Conservation (phyloP, 495 filamentous ascomycete genomes). For the Letharia lupina region DNA sequence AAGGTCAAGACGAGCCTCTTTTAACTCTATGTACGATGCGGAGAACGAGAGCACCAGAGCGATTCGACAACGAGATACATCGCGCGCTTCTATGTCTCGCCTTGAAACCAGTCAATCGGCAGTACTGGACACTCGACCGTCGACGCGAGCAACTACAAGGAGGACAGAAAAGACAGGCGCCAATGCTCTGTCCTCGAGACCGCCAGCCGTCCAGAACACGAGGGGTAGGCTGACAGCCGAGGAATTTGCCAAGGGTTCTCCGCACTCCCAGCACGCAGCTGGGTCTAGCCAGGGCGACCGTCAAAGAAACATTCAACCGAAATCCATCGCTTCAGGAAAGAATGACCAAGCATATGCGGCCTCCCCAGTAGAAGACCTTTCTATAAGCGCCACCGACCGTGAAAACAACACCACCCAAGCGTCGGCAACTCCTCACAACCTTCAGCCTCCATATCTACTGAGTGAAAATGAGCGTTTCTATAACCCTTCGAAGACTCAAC, state of each 20-base stretch:
- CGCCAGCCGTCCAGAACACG: slow-evolving; percentile 1
- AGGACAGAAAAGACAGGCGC: slow-evolving; percentile 36
- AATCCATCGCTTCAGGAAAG: not conserved
- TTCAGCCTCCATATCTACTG: slow-evolving; percentile 9
- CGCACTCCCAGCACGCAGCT: slow-evolving; percentile 15
- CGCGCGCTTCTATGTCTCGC: slow-evolving; percentile 42
- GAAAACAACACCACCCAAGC: slow-evolving; percentile 17
- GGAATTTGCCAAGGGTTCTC: slow-evolving; percentile 21
- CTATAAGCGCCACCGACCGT: slow-evolving; percentile 18
- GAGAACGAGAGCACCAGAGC: slow-evolving; percentile 41
- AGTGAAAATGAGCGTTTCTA: slow-evolving; percentile 39
- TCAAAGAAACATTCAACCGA: not conserved
- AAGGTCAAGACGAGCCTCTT: slow-evolving; percentile 46
- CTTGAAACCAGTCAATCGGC: slow-evolving; percentile 36
- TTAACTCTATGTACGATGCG: slow-evolving; percentile 48
- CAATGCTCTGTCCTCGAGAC: slow-evolving; percentile 26
- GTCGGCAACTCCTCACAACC: not conserved
- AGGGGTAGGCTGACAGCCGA: slow-evolving; percentile 24
- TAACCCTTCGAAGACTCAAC: slow-evolving; percentile 46
- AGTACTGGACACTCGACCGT: slow-evolving; percentile 29
- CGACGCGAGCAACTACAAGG: slow-evolving; percentile 32
- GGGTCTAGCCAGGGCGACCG: slow-evolving; percentile 14
- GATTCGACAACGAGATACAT: slow-evolving; percentile 33
- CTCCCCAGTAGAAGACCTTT: not conserved
- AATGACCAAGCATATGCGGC: not conserved